Base-by-base conservation (phyloP, 2,329 filamentous ascomycete genomes). In the Fusarium stilboides region DNA sequence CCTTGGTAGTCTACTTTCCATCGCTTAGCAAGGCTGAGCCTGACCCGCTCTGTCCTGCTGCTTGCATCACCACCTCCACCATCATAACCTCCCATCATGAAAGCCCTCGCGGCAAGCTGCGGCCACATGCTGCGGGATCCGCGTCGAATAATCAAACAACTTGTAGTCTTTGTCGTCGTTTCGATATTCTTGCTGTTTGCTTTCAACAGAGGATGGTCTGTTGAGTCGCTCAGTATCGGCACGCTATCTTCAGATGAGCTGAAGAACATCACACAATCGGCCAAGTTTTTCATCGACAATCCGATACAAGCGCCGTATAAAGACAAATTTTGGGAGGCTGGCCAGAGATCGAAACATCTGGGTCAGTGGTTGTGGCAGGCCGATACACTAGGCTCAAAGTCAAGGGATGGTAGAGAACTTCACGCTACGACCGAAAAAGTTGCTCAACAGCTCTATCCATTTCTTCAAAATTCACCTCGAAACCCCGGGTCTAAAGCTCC, bases 261-360 rank as follows among this genome's bases (percentile, higher is more conserved):
- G 0, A 20, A 14, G 12, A 52, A 68, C 12, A 36, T 69, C 12
- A 54, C 54, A 1, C 24, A 51, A 14, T 43, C 31, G 14, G 52
- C 51, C 1, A 59, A 59, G 1, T 50, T 67, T 9, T 76, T 73
- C 33, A 67, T 66, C 10, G 66, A 76, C 8, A 63, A 68, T 7
- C 65, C 68, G 3, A 60, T 78, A 22, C 8, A 58, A 6, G 37
- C 71, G 7, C 78, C 77, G 0, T 78, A 76, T 64, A 75, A 74
- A 17, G 54, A 70, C 2, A 45, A 73, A 0, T 79, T 79, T 28
- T 78, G 76, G 57, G 76, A 79, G 39, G 65, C 74, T 3, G 78
- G 78, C 5, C 74, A 75, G 19, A 65, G 78, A 2, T 60, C 67
- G 4, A 57, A 53, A 9, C 20, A 57, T 6, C 39, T 70, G 2